These are phyloP conservation scores for Porpolomopsis calyptriformis DNA, from an alignment of 768 basidiomycete genomes.

Conservation along the genomic window DNA sequence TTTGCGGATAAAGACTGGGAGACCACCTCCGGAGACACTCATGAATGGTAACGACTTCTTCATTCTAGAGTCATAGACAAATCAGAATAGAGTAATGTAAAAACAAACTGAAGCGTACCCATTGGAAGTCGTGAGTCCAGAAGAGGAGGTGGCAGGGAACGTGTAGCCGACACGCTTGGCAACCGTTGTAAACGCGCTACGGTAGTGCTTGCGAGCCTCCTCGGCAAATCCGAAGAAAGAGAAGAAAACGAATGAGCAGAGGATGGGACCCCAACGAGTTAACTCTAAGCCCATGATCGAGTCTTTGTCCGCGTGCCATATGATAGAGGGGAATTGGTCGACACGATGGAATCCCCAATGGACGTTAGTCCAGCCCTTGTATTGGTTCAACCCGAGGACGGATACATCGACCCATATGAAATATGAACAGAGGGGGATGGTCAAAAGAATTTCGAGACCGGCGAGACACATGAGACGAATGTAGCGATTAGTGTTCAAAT, in stretches of 20 bases:
- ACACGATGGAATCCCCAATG: slow-evolving; percentile 22
- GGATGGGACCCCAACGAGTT: slow-evolving; percentile 36
- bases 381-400: slow-evolving; percentile 25
- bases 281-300: slow-evolving; percentile 26
- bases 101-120: neutral
- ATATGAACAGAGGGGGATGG: slow-evolving; percentile 29
- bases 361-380: slow-evolving; percentile 39
- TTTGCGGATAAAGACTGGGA: neutral
- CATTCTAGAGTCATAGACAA: neutral
- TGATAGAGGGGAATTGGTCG: slow-evolving; percentile 5
- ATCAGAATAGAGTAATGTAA: neutral
- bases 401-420: slow-evolving; percentile 30
- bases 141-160: neutral
- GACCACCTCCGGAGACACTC: neutral
- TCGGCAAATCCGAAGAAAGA: slow-evolving; percentile 56
- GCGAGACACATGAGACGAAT: slow-evolving; percentile 50
- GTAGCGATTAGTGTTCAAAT: slow-evolving; percentile 39
- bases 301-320: slow-evolving; percentile 29
- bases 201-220: slow-evolving; percentile 49
- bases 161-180: slow-evolving; percentile 20
- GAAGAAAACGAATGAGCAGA: slow-evolving; percentile 50
- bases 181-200: slow-evolving; percentile 26
- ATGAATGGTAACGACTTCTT: neutral
- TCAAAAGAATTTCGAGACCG: slow-evolving; percentile 34
- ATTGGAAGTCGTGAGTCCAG: neutral